A percentile compares a stretch with the other conserved stretches of the same genome.
These are phyloP conservation scores for Nitzschia putrida DNA, from an alignment of 108 stramenopile genomes.

Conservation along the genomic window DNA sequence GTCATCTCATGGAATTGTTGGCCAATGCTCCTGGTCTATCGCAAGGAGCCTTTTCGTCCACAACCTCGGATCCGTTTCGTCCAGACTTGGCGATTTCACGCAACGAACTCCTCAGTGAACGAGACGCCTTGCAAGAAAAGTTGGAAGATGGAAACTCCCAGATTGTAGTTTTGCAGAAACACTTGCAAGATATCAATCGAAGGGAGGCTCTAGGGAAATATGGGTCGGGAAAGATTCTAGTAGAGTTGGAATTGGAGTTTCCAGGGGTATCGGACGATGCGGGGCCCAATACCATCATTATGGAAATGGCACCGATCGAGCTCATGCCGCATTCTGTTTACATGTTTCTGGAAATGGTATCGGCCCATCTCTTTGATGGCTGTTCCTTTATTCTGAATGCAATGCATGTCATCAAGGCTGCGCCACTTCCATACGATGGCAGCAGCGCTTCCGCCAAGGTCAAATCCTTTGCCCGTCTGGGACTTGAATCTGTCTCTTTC, in stretches of 20 bases:
- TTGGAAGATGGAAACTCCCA: not conserved
- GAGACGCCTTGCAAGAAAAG: constrained; percentile 24
- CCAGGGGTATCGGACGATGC: constrained; percentile 1
- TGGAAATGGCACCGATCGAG: constrained; percentile 68
- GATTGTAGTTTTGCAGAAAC: constrained; percentile 20
- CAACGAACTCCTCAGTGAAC: constrained; percentile 10
- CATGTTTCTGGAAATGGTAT: constrained; percentile 74
- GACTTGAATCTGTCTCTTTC: constrained; percentile 52
- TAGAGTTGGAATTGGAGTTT: constrained; percentile 37
- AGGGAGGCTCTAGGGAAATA: constrained; percentile 30
- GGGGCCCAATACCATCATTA: constrained; percentile 31
- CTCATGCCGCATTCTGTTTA: constrained; percentile 74
- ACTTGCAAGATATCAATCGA: constrained; percentile 29
- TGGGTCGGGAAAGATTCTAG: constrained; percentile 32
- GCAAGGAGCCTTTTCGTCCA: not conserved
- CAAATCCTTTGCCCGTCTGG: constrained; percentile 35
- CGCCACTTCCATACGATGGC: constrained; percentile 35
- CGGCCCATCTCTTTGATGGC: constrained; percentile 58
- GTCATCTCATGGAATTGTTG: constrained; percentile 9
- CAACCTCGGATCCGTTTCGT: not conserved
- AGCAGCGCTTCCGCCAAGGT: constrained; percentile 20
- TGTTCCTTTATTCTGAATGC: constrained; percentile 65
- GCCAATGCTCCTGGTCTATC: not conserved
- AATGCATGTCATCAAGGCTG: constrained; percentile 75
- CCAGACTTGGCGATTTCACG: not conserved